Percentiles rank a stretch among this genome's conserved stretches.
These are phyloP conservation scores for Calonectria leucothoes DNA, from an alignment of 2,329 filamentous ascomycete species.

Conservation along the genomic window DNA sequence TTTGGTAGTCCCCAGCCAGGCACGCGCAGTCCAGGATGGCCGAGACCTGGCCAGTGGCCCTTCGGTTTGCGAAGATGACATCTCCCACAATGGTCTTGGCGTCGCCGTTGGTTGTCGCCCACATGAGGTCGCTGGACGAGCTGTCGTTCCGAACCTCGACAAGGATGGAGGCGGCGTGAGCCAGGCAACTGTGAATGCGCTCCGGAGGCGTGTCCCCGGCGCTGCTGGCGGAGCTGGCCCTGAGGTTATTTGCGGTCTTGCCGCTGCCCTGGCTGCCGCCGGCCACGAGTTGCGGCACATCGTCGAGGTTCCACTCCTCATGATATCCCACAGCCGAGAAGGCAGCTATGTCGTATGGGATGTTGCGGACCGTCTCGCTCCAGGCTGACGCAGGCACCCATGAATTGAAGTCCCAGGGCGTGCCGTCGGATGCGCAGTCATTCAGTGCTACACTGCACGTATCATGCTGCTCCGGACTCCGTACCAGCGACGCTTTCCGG, in stretches of 20 bases:
- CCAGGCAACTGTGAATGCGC: neutral
- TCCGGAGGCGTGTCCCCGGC: neutral
- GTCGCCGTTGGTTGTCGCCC: neutral
- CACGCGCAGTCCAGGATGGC: neutral
- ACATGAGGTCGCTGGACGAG: neutral
- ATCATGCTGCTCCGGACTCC: neutral
- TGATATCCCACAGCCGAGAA: neutral
- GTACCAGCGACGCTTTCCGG: neutral
- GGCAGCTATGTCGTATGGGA: neutral
- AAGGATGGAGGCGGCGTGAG: neutral
- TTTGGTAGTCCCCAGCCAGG: neutral
- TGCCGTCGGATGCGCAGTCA: neutral
- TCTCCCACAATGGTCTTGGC: neutral
- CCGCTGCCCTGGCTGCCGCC: neutral
- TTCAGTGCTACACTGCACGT: neutral
- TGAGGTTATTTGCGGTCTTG: neutral
- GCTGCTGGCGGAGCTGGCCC: neutral
- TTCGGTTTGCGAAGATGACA: neutral
- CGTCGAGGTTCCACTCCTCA: neutral
- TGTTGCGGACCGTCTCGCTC: neutral
- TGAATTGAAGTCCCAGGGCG: neutral
- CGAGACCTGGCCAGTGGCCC: neutral
- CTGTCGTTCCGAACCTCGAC: neutral
- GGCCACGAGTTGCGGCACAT: neutral
- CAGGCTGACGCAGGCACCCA: neutral